These are phyloP conservation scores for Leccinum broughii DNA, from an alignment of 768 basidiomycete genomes.

Conservation along the genomic window DNA sequence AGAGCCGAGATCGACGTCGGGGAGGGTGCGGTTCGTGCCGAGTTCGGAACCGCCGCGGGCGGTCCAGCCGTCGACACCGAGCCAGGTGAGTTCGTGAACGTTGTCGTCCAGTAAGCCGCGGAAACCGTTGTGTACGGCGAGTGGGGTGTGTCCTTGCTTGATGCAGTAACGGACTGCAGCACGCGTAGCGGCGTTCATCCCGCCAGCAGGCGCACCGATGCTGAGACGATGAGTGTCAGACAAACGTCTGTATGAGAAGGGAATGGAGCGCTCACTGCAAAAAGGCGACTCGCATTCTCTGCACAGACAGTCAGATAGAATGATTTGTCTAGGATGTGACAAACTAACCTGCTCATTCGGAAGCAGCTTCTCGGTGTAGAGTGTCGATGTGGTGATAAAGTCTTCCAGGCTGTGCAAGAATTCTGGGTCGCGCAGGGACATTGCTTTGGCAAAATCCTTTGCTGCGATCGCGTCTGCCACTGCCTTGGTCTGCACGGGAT, in stretches of 20 bases:
- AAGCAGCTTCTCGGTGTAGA: conserved; percentile 55
- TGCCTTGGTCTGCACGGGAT: conserved; percentile 66
- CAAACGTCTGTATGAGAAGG: not conserved
- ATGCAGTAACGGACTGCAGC: conserved; percentile 93
- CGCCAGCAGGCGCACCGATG: conserved; percentile 95
- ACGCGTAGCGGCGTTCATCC: conserved; percentile 98
- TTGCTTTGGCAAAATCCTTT: conserved; percentile 84
- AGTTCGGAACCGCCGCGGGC: conserved; percentile 96
- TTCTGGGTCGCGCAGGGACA: conserved; percentile 88
- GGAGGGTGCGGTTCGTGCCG: conserved; percentile 91
- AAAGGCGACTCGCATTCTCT: conserved; percentile 80
- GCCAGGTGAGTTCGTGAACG: conserved; percentile 86
- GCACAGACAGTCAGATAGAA: conserved; percentile 13
- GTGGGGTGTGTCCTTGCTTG: conserved; percentile 87
- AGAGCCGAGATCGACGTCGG: conserved; percentile 82
- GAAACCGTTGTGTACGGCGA: conserved; percentile 95
- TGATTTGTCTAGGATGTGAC: not conserved
- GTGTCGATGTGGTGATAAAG: conserved; percentile 72
- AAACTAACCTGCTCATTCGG: conserved; percentile 47
- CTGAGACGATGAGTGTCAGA: conserved; percentile 40
- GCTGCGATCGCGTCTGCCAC: conserved; percentile 80
- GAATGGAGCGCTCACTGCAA: conserved; percentile 65
- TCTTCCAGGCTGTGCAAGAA: conserved; percentile 85
- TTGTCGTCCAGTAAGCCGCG: conserved; percentile 90
- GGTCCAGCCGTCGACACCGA: conserved; percentile 96